Conservation (phyloP, 768 basidiomycete species). For the Ramaria sp. region DNA sequence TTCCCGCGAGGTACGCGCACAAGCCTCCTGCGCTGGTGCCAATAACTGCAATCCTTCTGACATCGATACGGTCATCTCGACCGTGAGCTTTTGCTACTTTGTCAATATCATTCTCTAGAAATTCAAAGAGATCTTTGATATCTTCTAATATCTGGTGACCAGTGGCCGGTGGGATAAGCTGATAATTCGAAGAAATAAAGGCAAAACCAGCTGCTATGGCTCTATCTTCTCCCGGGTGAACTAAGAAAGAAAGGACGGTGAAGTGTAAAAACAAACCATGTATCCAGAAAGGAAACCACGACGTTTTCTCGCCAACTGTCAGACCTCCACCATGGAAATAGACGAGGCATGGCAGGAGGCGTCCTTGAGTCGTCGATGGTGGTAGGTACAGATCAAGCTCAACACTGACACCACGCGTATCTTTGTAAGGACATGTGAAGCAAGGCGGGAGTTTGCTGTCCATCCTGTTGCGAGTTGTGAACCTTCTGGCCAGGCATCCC, state of each 20-base stretch:
- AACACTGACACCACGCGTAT: background rate
- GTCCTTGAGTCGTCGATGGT: background rate
- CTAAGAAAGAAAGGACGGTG: background rate
- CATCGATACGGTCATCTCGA: constrained; percentile 28
- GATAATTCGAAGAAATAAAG: constrained; percentile 56
- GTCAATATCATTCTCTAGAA: constrained; percentile 23
- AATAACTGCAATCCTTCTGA: constrained; percentile 34
- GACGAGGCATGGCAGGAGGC: constrained; percentile 20
- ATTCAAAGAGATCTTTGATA: constrained; percentile 43
- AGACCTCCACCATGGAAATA: constrained; percentile 47
- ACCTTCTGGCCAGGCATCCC: no score
- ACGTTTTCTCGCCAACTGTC: constrained; percentile 43
- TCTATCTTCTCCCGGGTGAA: constrained; percentile 29
- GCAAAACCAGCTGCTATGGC: constrained; percentile 35
- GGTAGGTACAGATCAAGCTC: constrained; percentile 8
- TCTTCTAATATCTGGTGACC: constrained; percentile 50
- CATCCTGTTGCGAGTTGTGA: background rate
- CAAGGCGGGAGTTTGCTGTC: background rate
- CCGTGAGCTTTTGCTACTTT: constrained; percentile 10
- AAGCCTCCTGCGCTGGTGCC: constrained; percentile 53
- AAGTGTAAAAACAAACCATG: constrained; percentile 26
- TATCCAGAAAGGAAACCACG: constrained; percentile 62
- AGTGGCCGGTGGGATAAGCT: constrained; percentile 37
- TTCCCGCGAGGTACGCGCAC: constrained; percentile 52
- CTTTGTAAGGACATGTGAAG: constrained; percentile 5